These are phyloP conservation scores for Nothopassalora personata DNA, from an alignment of 2,329 filamentous ascomycete species.

Conservation along the genomic window DNA sequence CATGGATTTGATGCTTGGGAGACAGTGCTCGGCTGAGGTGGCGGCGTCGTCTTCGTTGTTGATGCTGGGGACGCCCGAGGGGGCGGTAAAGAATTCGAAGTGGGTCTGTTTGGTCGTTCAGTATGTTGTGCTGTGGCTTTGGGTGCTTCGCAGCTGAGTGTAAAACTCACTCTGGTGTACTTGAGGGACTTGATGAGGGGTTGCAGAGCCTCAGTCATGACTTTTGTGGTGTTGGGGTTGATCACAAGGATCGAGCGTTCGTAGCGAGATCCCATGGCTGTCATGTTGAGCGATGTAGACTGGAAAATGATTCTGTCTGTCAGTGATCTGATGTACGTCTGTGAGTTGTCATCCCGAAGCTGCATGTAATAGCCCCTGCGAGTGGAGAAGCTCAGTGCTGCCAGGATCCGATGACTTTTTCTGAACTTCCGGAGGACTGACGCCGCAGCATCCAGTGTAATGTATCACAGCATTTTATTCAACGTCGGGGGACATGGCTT, in stretches of 20 bases:
- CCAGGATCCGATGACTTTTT: neutral
- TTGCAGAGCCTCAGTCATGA: constrained; percentile 65
- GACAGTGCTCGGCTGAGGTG: constrained; percentile 58
- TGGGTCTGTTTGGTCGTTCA: constrained; percentile 33
- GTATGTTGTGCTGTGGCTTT: neutral
- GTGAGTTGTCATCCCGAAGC: neutral
- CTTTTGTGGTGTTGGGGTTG: constrained; percentile 70
- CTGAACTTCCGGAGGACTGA: neutral
- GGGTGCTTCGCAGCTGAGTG: constrained; percentile 20
- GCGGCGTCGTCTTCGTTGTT: constrained; percentile 66
- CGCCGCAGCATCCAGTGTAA: neutral
- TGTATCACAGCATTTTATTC: neutral
- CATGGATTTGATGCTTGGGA: constrained; percentile 48
- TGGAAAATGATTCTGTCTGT: neutral
- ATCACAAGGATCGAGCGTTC: constrained; percentile 58
- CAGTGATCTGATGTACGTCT: neutral
- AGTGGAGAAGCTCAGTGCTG: neutral
- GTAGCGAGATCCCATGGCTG: constrained; percentile 12
- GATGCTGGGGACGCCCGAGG: constrained; percentile 67
- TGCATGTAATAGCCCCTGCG: neutral
- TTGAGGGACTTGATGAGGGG: constrained; percentile 43
- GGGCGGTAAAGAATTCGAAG: constrained; percentile 62
- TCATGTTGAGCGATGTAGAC: constrained; percentile 1
- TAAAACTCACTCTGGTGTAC: constrained; percentile 37
- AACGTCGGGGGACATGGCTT: neutral